Conservation (phyloP, 345 rosid genomes). For the Populus tremula region DNA sequence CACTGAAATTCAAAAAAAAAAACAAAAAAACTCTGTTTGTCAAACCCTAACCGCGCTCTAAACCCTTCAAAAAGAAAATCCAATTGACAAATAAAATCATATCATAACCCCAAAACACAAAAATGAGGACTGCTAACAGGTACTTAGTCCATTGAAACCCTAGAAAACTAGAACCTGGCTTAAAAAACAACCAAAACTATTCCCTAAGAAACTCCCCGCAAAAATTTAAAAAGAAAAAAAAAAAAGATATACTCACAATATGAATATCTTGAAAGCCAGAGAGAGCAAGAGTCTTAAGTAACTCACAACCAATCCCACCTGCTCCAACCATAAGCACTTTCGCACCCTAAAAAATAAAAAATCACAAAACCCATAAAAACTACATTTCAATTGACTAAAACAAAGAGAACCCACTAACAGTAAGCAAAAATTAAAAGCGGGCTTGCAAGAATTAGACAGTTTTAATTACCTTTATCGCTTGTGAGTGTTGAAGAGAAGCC, state of each 20-base stretch:
- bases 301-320: conserved; percentile 98
- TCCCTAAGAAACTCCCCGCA: not conserved
- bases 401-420: not conserved
- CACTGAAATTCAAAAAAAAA: not conserved
- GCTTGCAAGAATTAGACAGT: not conserved
- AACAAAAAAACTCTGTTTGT: not conserved
- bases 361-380: conserved; percentile 10
- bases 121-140: not conserved
- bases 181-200: not conserved
- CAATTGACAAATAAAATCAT: not conserved
- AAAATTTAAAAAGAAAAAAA: not conserved
- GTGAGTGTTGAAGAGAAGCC: conserved; percentile 48
- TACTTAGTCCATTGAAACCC: not conserved
- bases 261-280: conserved; percentile 90
- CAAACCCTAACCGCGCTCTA: not conserved
- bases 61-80: not conserved
- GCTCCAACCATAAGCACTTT: conserved; percentile 99
- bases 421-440: not conserved
- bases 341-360: conserved; percentile 54
- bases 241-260: conserved; percentile 57
- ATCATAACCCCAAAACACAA: not conserved
- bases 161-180: not conserved
- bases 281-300: conserved; percentile 91
- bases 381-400: not conserved
- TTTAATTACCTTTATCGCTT: conserved; percentile 54